Evolutionary conservation across 345 rosid genomes (phyloP).

Genomic region (Pistacia vera): DNA sequence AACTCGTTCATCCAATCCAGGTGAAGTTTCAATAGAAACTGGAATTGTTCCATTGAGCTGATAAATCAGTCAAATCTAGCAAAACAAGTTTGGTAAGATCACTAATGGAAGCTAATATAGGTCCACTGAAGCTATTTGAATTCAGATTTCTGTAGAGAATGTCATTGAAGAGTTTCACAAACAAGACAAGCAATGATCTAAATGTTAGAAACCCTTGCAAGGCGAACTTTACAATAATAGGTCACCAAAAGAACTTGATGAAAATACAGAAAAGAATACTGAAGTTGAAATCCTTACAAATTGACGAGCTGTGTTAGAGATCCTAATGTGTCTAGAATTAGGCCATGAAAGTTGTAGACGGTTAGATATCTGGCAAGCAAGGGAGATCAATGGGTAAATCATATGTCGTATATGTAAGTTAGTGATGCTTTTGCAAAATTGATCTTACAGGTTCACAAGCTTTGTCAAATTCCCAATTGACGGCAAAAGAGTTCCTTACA

Average conservation of each 20-base stretch:
- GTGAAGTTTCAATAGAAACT: conserved; percentile 33
- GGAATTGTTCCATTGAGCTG: conserved; percentile 43
- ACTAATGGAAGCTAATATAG: conserved; percentile 48
- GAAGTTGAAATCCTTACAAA: conserved; percentile 26
- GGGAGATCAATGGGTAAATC: not conserved
- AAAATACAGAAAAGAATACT: no score
- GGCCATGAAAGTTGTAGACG: conserved; percentile 35
- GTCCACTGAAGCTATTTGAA: conserved; percentile 43
- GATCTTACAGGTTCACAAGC: conserved; percentile 61
- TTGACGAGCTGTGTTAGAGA: conserved; percentile 20
- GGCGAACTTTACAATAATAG: not conserved
- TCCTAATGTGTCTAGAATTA: conserved; percentile 32
- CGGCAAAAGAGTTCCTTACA: conserved; percentile 44
- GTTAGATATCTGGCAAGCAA: conserved; percentile 26
- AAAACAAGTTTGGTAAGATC: conserved; percentile 36
- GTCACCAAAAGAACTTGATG: not conserved
- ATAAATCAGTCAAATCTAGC: conserved; percentile 50
- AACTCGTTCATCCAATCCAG: conserved; percentile 45
- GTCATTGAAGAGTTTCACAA: not conserved
- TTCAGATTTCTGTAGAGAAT: conserved; percentile 41
- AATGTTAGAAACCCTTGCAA: no score
- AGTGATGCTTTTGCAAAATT: not conserved
- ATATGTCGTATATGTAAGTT: no score
- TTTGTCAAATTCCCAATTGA: conserved; percentile 58
- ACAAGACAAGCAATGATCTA: not conserved